Conservation (phyloP, 2,329 filamentous ascomycete species). For the Fusarium tjaetaba region DNA sequence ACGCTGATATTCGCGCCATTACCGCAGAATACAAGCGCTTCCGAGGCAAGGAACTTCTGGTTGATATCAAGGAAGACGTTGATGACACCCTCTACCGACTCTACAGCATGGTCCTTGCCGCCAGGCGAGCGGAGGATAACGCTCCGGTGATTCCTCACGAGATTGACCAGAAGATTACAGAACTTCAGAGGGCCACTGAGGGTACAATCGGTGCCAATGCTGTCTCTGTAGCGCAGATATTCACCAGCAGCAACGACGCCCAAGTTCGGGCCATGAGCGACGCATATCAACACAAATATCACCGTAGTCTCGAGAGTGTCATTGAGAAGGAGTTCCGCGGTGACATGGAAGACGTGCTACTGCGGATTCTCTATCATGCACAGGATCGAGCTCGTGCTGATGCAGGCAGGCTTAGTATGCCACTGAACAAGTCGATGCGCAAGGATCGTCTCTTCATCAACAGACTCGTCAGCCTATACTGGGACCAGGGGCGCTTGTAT, state of each 20-base stretch:
- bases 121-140: conserved; percentile 43
- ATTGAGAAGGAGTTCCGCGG: conserved; percentile 51
- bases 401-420: conserved; percentile 38
- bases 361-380: conserved; percentile 44
- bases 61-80: conserved; percentile 47
- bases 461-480: conserved; percentile 46
- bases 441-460: conserved; percentile 49
- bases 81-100: conserved; percentile 45
- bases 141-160: conserved; percentile 42
- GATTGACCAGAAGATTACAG: conserved; percentile 48
- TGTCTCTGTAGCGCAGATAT: conserved; percentile 47
- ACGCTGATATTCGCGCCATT: conserved; percentile 50
- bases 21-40: conserved; percentile 43
- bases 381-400: conserved; percentile 40
- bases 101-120: conserved; percentile 49
- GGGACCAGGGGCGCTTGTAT: conserved; percentile 44
- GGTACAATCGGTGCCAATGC: conserved; percentile 45
- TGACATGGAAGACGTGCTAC: conserved; percentile 48
- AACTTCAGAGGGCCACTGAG: conserved; percentile 48
- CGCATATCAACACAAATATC: conserved; percentile 47
- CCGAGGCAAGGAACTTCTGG: conserved; percentile 44
- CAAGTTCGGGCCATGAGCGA: conserved; percentile 47
- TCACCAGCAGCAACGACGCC: conserved; percentile 46
- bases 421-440: conserved; percentile 42
- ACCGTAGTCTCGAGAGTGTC: conserved; percentile 46